These are phyloP conservation scores for Talaromyces sp. DNA, from an alignment of 2,329 filamentous ascomycete species.

Conservation along the genomic window DNA sequence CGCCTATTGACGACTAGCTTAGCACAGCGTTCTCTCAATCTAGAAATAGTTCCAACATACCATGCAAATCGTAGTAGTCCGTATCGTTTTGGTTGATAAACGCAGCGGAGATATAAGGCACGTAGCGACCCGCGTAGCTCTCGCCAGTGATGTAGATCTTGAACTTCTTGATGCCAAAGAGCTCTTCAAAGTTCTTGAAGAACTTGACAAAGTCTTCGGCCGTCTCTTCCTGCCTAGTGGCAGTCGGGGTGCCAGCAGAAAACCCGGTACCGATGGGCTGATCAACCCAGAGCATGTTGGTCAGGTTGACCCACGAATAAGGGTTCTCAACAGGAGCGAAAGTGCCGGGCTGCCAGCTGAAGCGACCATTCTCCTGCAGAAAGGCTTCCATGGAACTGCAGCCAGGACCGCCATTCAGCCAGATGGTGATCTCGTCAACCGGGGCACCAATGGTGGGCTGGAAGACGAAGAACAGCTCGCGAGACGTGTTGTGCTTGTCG, in stretches of 20 bases:
- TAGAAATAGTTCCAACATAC: slow-evolving; percentile 23
- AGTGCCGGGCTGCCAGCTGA: slow-evolving; percentile 67
- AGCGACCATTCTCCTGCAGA: slow-evolving; percentile 72
- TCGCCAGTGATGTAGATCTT: slow-evolving; percentile 73
- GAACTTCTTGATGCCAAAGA: slow-evolving; percentile 61
- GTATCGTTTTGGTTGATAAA: slow-evolving; percentile 67
- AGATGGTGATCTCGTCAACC: slow-evolving; percentile 39
- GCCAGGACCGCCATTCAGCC: slow-evolving; percentile 51
- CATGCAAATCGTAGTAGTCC: slow-evolving; percentile 62
- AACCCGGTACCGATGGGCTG: slow-evolving; percentile 60
- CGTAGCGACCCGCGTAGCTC: slow-evolving; percentile 65
- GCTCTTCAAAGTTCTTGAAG: slow-evolving; percentile 71
- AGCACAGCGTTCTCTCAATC: neutral
- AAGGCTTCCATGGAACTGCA: slow-evolving; percentile 61
- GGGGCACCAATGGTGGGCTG: slow-evolving; percentile 41
- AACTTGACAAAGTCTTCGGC: slow-evolving; percentile 70
- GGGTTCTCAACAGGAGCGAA: slow-evolving; percentile 59
- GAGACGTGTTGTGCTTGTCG: slow-evolving; percentile 41
- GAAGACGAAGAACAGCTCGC: slow-evolving; percentile 46
- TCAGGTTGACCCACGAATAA: slow-evolving; percentile 70
- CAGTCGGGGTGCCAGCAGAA: slow-evolving; percentile 59
- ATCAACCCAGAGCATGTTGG: slow-evolving; percentile 64
- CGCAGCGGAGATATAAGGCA: slow-evolving; percentile 68
- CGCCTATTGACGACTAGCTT: slow-evolving; percentile 16
- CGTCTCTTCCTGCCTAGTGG: slow-evolving; percentile 62